These are phyloP conservation scores for Stylonectria norvegica DNA, from an alignment of 2,329 filamentous ascomycete genomes.

Conservation along the genomic window DNA sequence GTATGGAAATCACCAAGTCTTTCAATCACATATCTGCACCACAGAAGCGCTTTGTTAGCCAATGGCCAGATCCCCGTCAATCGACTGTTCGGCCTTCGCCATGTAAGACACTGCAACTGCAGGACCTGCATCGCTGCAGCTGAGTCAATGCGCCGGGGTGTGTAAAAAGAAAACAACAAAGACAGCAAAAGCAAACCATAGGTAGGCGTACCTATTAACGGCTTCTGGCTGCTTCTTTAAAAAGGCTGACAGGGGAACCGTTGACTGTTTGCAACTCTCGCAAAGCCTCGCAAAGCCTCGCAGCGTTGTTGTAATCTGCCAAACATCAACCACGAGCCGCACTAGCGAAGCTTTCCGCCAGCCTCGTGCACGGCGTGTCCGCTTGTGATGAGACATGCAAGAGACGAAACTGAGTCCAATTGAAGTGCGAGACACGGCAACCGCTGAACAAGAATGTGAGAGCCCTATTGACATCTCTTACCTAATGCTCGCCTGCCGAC, in stretches of 20 bases:
- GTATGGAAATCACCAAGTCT: conserved; percentile 7
- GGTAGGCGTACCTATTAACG: not conserved
- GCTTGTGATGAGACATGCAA: conserved; percentile 11
- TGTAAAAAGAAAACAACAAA: conserved; percentile 5
- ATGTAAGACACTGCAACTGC: conserved; percentile 13
- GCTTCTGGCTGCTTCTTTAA: conserved; percentile 4
- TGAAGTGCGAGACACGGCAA: conserved; percentile 5
- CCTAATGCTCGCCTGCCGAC: not conserved
- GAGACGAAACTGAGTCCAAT: conserved; percentile 3
- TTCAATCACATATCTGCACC: no score
- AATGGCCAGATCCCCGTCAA: conserved; percentile 15
- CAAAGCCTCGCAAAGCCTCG: conserved; percentile 15
- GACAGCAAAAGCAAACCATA: conserved; percentile 7
- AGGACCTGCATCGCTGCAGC: conserved; percentile 13
- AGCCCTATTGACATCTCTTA: not conserved
- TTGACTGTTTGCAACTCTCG: conserved; percentile 6
- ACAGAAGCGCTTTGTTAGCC: conserved; percentile 1
- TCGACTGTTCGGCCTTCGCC: conserved; percentile 11
- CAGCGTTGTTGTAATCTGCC: conserved; percentile 4
- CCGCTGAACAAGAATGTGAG: conserved; percentile 1
- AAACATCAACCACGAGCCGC: conserved; percentile 2
- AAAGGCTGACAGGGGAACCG: conserved; percentile 3
- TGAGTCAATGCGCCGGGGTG: conserved; percentile 13
- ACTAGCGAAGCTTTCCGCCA: conserved; percentile 14
- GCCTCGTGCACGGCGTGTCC: conserved; percentile 12